A percentile compares a stretch with the other conserved stretches of the same genome.
Evolutionary conservation across 192 early-diverging fungal genomes (phyloP).

Genomic region (Rhizoclosmatium sp.): DNA sequence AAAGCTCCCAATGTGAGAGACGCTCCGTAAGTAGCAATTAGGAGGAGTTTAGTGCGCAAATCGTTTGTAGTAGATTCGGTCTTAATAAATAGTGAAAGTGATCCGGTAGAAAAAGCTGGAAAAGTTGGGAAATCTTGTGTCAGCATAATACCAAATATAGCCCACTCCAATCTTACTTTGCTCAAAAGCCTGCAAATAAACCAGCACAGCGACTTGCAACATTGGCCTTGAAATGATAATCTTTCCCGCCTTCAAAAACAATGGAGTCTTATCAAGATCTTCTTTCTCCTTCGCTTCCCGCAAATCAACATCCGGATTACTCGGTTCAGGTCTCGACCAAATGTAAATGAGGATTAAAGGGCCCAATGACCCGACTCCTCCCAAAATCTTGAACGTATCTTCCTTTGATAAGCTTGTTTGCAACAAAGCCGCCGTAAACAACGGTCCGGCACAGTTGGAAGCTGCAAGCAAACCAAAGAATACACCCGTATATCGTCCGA

Average conservation of each 20-base stretch:
- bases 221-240: conserved; percentile 21
- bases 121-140: not conserved
- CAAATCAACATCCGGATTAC: not conserved
- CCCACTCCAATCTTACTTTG: conserved; percentile 25
- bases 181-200: conserved; percentile 24
- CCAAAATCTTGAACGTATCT: conserved; percentile 33
- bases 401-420: conserved; percentile 16
- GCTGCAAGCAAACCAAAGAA: conserved; percentile 17
- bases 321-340: conserved; percentile 27
- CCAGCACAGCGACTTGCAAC: conserved; percentile 12
- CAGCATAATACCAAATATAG: conserved; percentile 2
- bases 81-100: conserved; percentile 30
- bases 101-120: conserved; percentile 30
- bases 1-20: conserved; percentile 15
- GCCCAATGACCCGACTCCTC: conserved; percentile 25
- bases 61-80: not conserved
- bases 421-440: conserved; percentile 18
- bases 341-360: conserved; percentile 31
- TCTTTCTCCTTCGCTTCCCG: not conserved
- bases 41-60: conserved; percentile 21
- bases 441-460: conserved; percentile 15
- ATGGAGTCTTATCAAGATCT: conserved; percentile 1
- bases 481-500: conserved; percentile 31
- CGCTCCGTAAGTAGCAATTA: conserved; percentile 18
- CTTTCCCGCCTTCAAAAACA: conserved; percentile 24